A percentile compares a stretch with the other conserved stretches of the same genome.
Conservation (phyloP, 208 protist genomes). For the Leishmania amazonensis region DNA sequence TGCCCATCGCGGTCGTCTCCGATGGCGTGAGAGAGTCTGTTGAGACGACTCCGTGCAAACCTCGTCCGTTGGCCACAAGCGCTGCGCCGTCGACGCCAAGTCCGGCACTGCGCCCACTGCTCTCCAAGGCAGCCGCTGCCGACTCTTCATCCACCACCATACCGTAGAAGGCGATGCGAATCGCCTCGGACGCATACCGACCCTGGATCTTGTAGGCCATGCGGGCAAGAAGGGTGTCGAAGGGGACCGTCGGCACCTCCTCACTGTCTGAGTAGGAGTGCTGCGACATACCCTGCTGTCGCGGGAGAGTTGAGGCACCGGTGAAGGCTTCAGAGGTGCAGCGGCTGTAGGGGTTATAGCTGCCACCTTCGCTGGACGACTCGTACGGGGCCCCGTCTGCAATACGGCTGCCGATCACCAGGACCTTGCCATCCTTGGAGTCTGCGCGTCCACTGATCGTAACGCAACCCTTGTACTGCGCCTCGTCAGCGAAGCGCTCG, state of each 20-base stretch:
- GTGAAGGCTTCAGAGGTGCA: not conserved
- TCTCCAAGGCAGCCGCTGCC: constrained; percentile 13
- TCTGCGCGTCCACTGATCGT: not conserved
- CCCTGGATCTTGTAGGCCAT: constrained; percentile 79
- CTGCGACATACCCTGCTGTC: not conserved
- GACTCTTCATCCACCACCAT: constrained; percentile 43
- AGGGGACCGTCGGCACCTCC: constrained; percentile 38
- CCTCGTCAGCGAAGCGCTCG: not conserved
- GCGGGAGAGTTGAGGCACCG: not conserved
- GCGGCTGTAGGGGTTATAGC: not conserved
- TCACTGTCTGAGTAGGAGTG: constrained; percentile 1
- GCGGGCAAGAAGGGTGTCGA: constrained; percentile 75
- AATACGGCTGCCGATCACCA: not conserved
- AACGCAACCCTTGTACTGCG: not conserved
- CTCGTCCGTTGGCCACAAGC: not conserved
- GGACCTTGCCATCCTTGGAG: not conserved
- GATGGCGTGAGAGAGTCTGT: constrained; percentile 23
- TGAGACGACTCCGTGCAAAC: constrained; percentile 19
- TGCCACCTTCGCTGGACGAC: not conserved
- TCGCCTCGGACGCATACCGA: constrained; percentile 60
- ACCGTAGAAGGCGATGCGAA: constrained; percentile 64
- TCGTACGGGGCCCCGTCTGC: not conserved
- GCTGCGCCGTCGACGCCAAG: not conserved
- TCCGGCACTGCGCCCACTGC: constrained; percentile 8
- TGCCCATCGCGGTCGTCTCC: constrained; percentile 18